Evolutionary conservation across 2,329 filamentous ascomycete genomes (phyloP).

Genomic region (Claviceps fusiformis): DNA sequence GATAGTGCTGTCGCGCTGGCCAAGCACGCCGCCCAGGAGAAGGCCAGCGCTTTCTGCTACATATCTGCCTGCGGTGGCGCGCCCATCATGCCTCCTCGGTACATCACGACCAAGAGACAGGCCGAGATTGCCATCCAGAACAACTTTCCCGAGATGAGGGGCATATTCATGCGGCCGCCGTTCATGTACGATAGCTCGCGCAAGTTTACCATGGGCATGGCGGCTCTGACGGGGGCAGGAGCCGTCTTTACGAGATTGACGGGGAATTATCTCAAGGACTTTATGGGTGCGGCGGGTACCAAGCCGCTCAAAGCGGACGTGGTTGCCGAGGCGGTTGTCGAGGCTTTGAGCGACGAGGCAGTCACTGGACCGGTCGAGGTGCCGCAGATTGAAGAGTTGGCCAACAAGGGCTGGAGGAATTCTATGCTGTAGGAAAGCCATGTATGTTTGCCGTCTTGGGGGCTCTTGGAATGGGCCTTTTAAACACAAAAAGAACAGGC

Average conservation of each 20-base stretch:
- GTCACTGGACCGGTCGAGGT: conserved; percentile 67
- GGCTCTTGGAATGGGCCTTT: background rate
- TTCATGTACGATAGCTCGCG: conserved; percentile 83
- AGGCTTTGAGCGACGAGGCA: conserved; percentile 63
- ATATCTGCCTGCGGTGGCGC: conserved; percentile 81
- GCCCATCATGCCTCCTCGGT: conserved; percentile 69
- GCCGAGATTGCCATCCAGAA: conserved; percentile 66
- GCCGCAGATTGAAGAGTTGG: conserved; percentile 67
- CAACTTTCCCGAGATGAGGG: conserved; percentile 61
- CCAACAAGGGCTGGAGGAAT: conserved; percentile 74
- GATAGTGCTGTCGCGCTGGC: conserved; percentile 77
- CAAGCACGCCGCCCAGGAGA: conserved; percentile 53
- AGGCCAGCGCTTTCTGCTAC: conserved; percentile 64
- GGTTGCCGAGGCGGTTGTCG: conserved; percentile 80
- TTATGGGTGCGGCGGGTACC: conserved; percentile 70
- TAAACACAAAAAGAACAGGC: too few species aligned
- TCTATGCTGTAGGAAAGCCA: conserved; percentile 56
- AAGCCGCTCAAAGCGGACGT: conserved; percentile 81
- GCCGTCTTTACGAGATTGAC: conserved; percentile 65
- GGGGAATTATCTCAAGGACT: conserved; percentile 57
- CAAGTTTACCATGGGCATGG: conserved; percentile 71
- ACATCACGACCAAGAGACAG: conserved; percentile 84
- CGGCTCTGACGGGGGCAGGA: conserved; percentile 60
- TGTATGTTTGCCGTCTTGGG: background rate
- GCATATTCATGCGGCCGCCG: conserved; percentile 69